Base-by-base conservation (phyloP, 1,284 basidiomycete species). In the Ganoderma sinense region DNA sequence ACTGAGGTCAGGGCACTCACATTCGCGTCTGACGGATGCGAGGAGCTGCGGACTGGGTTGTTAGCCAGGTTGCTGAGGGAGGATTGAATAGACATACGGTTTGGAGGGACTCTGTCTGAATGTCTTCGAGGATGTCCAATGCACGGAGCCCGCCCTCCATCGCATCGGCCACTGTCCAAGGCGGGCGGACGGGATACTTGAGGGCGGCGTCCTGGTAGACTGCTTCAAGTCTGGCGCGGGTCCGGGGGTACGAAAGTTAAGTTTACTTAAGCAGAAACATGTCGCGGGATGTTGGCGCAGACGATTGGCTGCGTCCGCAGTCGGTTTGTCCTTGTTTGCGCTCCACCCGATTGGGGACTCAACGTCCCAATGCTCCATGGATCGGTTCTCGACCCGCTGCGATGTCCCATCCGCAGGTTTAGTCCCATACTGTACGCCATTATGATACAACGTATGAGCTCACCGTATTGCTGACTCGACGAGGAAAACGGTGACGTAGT, bases 31-130 rank as follows among this genome's bases (percentile, higher is more conserved):
- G 18, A 84, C 75, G 48, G 79, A 75, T 48, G 80, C 75, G 61
- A 85, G 76, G 48, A 86, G 74, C 84, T 85, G 73, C 41, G 43
- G 45, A 58, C n/a, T 39, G n/a, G 26, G 43, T 33, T 23, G 70
- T 71, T 29, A 70, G 66, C 51, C 18, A 29, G 33, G 40, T 48
- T 43, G 33, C n/a, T 20, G 43, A 20, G 16, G 10, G 31, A 3
- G 18, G 18, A 11, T 1, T 14, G 13, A 8, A 31, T 7, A 26
- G 13, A 71, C 84, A 73, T 77, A 85, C 88, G 58, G 82, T 74
- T 71, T 86, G 81, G 18, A 90, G 82, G 55, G 86, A 80, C 67
- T 90, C 88, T 29, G 82, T 78, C 6, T 72, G 71, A 18, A 80
- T 74, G 31, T 77, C 74, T 2, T 68, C 72, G 26, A 80, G 72